Evolutionary conservation across 2,329 filamentous ascomycete species (phyloP).

Genomic region (Sporothrix curviconia): DNA sequence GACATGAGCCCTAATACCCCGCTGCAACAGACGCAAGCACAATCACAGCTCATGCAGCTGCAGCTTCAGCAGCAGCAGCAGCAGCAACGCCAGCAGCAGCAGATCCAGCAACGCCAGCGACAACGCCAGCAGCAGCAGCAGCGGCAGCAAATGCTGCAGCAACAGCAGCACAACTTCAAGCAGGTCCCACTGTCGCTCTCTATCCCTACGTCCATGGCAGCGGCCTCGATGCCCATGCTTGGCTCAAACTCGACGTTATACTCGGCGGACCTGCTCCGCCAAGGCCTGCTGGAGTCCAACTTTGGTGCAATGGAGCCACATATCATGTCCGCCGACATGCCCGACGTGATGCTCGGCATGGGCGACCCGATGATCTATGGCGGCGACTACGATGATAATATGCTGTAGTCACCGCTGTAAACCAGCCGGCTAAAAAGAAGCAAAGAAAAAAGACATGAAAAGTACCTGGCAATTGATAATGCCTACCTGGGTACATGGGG

Average conservation of each 20-base stretch:
- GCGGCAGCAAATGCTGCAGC: too few relatives aligned
- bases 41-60: neutral
- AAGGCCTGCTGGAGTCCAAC: constrained; percentile 45
- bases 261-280: constrained; percentile 41
- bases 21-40: constrained; percentile 29
- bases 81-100: constrained; percentile 3
- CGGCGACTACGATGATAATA: constrained; percentile 41
- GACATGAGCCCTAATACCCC: constrained; percentile 36
- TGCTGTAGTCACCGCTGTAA: constrained; percentile 20
- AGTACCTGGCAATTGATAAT: too few relatives aligned
- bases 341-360: constrained; percentile 51
- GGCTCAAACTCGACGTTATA: constrained; percentile 26
- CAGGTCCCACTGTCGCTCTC: neutral
- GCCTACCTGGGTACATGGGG: too few relatives aligned
- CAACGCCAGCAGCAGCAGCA: neutral
- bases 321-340: constrained; percentile 44
- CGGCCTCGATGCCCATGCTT: constrained; percentile 11
- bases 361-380: constrained; percentile 54
- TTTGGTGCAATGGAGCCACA: constrained; percentile 52
- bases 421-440: neutral
- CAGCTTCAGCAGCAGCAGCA: constrained; percentile 1
- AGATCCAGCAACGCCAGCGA: neutral
- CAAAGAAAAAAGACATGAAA: too few relatives aligned
- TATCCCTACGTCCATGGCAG: neutral
- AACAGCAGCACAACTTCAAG: neutral